Evolutionary conservation across 2,329 filamentous ascomycete species (phyloP).

Genomic region (Fusarium palustre): DNA sequence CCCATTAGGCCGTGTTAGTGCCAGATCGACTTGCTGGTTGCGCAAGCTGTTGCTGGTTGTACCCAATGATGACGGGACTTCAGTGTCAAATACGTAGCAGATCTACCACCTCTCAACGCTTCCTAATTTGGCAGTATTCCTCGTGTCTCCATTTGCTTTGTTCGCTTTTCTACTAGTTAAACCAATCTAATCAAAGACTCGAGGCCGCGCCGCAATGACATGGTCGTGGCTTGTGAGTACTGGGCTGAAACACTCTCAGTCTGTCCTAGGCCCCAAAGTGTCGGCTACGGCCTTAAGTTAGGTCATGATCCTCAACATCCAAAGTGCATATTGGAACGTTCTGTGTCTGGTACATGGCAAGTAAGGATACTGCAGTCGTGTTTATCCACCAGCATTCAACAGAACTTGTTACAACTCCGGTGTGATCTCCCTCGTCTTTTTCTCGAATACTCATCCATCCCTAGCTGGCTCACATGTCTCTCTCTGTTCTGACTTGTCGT

Average conservation of each 20-base stretch:
- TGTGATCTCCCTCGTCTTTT: not conserved
- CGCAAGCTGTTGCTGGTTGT: constrained; percentile 31
- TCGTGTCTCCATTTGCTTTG: constrained; percentile 31
- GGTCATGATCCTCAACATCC: constrained; percentile 5
- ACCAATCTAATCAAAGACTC: not conserved
- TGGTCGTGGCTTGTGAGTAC: constrained; percentile 37
- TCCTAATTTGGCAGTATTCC: constrained; percentile 31
- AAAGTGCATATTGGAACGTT: constrained; percentile 15
- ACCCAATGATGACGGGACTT: constrained; percentile 24
- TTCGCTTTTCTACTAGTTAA: not conserved
- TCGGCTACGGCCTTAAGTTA: constrained; percentile 16
- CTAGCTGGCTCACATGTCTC: constrained; percentile 3
- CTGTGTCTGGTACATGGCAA: constrained; percentile 11
- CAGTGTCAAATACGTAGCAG: constrained; percentile 12
- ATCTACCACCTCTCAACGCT: constrained; percentile 21
- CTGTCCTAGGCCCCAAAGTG: constrained; percentile 8
- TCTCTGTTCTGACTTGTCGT: constrained; percentile 2
- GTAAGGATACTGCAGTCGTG: constrained; percentile 3
- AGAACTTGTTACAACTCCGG: constrained; percentile 1
- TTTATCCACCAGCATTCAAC: constrained; percentile 21
- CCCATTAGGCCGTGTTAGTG: constrained; percentile 34
- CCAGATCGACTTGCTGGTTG: constrained; percentile 35
- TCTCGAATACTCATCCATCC: constrained; percentile 1
- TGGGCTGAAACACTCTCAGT: constrained; percentile 35
- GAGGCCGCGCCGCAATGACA: constrained; percentile 6